Base-by-base conservation (phyloP, 345 rosid species). In the Syzygium aqueum region DNA sequence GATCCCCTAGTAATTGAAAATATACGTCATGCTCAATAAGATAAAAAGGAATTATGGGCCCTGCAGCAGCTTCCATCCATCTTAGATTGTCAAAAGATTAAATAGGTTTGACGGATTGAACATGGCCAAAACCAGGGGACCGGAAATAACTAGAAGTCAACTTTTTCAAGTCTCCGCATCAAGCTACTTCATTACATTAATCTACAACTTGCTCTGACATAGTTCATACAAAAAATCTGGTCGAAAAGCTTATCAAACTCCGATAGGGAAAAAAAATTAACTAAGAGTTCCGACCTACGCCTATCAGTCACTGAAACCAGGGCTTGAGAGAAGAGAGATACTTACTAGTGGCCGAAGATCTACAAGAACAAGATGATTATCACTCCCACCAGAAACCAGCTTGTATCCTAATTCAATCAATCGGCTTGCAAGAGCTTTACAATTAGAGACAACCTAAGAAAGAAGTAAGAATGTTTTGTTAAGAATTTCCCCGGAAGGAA, bases 381-480 rank as follows among this genome's bases (percentile, higher is more conserved):
- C 98, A 10, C 94, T 97, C 85, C 98, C 99, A 59, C 98, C 98
- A 82, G 99, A 97, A 86, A 97, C 99, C 73, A 97, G 88, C 85
- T 91, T 91, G 90, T 94, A 96, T 33, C 98, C 99, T 49, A 95
- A 91, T 90, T 95, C 98, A 88, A 90, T 89, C 91, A 97, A 89
- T 67, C 93, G 93, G 87, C 87, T 89, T 43, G 98, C 98, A 88
- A 97, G 97, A 53, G 94, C 96, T 85, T 91, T 92, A 89, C 97
- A 94, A 89, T 95, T 97, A 53, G 96, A 92, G 86, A 97, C 93
- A 83, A 97, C 98, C 97, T 97, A 88, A 86, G 84, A 54, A 52
- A 89, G 16, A 82, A 67, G 37, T 51, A 85, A 63, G 49, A 84
- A 40, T 23, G 19, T 57, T 53, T 30, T 16, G 25, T 73, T 73